A percentile compares a stretch with the other conserved stretches of the same genome.
Conservation (phyloP, 2,329 filamentous ascomycete genomes). For the Fusarium austroafricanum region DNA sequence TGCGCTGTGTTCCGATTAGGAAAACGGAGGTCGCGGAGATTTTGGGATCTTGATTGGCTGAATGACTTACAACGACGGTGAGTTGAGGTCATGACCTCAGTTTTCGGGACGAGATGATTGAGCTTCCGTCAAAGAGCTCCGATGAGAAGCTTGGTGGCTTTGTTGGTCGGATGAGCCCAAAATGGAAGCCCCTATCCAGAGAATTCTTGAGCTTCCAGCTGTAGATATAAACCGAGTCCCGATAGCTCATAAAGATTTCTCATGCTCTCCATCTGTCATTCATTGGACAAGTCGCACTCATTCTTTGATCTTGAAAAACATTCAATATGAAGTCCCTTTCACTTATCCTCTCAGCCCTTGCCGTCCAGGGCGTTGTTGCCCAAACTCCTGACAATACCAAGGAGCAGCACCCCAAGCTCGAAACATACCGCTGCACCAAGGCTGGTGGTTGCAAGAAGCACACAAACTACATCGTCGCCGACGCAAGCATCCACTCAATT, state of each 20-base stretch:
- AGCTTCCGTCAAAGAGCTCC: background rate
- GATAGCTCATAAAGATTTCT: background rate
- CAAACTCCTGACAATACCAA: constrained; percentile 54
- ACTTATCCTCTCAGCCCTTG: constrained; percentile 15
- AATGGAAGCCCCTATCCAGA: constrained; percentile 7
- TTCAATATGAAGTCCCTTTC: constrained; percentile 22
- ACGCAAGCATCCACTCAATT: constrained; percentile 59
- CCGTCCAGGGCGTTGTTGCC: constrained; percentile 35
- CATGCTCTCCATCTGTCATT: background rate
- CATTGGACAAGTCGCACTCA: background rate
- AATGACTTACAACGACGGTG: background rate
- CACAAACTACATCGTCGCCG: constrained; percentile 62
- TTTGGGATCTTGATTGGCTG: constrained; percentile 24
- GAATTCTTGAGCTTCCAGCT: background rate
- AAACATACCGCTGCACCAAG: constrained; percentile 64
- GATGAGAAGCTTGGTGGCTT: background rate
- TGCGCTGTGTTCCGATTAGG: constrained; percentile 4
- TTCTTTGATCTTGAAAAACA: background rate
- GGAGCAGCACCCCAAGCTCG: constrained; percentile 63
- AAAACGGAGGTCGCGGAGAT: constrained; percentile 20
- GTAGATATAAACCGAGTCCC: constrained; percentile 25
- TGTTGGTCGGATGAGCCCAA: constrained; percentile 6
- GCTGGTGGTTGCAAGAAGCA: constrained; percentile 60
- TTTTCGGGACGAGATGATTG: background rate
- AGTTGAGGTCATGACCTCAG: background rate